Base-by-base conservation (phyloP, 2,329 filamentous ascomycete genomes). In the Colletotrichum orchidophilum region DNA sequence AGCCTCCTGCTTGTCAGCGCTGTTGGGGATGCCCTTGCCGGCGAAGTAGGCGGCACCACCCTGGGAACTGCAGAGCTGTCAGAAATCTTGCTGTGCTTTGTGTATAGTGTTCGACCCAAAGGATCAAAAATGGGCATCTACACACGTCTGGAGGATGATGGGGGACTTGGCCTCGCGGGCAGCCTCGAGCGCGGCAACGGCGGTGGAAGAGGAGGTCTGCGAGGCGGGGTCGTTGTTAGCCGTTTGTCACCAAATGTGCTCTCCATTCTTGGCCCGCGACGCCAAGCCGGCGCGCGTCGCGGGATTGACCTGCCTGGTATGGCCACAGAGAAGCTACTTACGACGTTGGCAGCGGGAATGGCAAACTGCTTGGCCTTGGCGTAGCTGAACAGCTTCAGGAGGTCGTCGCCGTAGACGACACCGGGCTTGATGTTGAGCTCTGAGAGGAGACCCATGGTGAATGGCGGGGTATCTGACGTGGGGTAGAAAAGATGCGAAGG, bases 41-140 rank as follows among this genome's bases (percentile, higher is more conserved):
- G 93, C 94, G 81, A 97, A 97, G 90, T 92, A 97, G 78, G 95
- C 95, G 75, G 94, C 93, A 85, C 95, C 95, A 80, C 96, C 96
- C 85, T 98, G 94, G 78, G 94, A 97, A 31, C 72, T 73, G 46
- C 9, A 29, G 9, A 62, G 46, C 15, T 39, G 57, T 72, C 66
- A 71, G 70, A 66, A 11, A 26, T 29, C 9, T 29, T 35, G 33
- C 24, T 29, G 27, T 13, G n/a, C 11, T 12, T 7, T 15, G 26
- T 29, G 21, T 29, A 29, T 42, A 46, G 11, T 13, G 24, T 29
- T 21, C 5, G 18, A 27, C n/a, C 39, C 6, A 46, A 1, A 8
- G 39, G 39, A 46, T 46, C 39, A 3, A 18, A 9, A n/a, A 8
- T n/a, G 31, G 31, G n/a, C 24, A 5, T 24, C 9, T 21, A 73